Evolutionary conservation across 257 asterid species (phyloP).

Genomic region (Verbascum thapsus): DNA sequence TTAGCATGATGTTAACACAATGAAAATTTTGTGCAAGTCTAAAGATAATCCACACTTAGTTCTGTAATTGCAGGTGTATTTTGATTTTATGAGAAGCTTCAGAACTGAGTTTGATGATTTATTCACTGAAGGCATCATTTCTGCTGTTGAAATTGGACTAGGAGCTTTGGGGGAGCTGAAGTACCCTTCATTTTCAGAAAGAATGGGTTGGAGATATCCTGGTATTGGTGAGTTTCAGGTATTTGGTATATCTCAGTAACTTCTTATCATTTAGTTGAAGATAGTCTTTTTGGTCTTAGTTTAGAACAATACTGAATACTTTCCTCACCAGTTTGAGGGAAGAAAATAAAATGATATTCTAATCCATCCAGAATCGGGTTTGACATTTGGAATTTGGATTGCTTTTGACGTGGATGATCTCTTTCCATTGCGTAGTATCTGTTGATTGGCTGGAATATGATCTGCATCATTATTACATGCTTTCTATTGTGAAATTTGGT

Average conservation of each 20-base stretch:
- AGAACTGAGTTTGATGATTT: constrained; percentile 71
- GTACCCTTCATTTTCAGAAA: constrained; percentile 74
- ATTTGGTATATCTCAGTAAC: constrained; percentile 32
- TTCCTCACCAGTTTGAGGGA: background rate
- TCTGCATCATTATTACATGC: background rate
- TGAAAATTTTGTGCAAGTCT: constrained; percentile 9
- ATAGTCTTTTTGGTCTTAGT: background rate
- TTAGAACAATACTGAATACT: background rate
- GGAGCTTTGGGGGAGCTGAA: constrained; percentile 79
- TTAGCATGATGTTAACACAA: background rate
- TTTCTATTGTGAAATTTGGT: background rate
- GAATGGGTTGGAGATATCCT: constrained; percentile 86
- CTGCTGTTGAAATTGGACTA: constrained; percentile 74
- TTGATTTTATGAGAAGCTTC: constrained; percentile 83
- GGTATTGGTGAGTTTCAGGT: constrained; percentile 93
- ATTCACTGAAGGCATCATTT: constrained; percentile 58
- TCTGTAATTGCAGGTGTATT: constrained; percentile 60
- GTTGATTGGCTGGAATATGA: background rate
- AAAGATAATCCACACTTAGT: constrained; percentile 11
- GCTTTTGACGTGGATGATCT: background rate
- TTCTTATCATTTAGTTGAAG: constrained; percentile 22
- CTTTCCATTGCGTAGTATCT: background rate
- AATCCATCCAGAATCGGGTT: background rate
- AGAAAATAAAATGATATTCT: background rate
- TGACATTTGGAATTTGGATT: constrained; percentile 3